Evolutionary conservation across 768 basidiomycete species (phyloP), one percentile per base, ranked within the genome.

Genomic region (Pleurotus cornucopiae): DNA sequence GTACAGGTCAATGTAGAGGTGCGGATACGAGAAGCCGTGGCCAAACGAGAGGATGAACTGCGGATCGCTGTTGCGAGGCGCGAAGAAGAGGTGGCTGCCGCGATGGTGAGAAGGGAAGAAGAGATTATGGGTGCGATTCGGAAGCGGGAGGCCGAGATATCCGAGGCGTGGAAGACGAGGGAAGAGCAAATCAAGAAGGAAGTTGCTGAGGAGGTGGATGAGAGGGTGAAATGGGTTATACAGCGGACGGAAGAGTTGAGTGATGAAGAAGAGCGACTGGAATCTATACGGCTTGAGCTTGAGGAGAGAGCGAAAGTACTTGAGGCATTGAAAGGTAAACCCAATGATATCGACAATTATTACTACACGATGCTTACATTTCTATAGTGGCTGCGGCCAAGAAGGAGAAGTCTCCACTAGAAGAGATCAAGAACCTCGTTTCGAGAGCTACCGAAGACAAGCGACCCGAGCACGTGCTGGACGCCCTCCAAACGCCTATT

Each of bases 371-470:
- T 11, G 30, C 30, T 34, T 34, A 34, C 2, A 34, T 4, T 34
- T 34, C 30, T 11, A 34, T 9, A 34, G 30, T 44, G 20, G 41
- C 25, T 61, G 0, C 57, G 76, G 81, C 72, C 46, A 74, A 76
- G 20, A 81, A 73, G 63, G 80, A 81, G 45, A 77, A 76, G 64
- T 78, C 76, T 6, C 88, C 88, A 4, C 69, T 91, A 3, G 88
- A 91, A 63, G 89, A 91, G 66, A 83, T 91, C 21, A 86, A 86
- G 71, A 89, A 88, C 60, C 66, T 87, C 20, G 75, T 86, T 5
- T 77, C 76, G 20, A 83, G 61, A 39, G 66, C 49, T 65, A 30
- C 67, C 58, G 44, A 46, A 6, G 54, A 46, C 23, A 16, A n/a
- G n/a, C 40, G 26, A 16, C 57, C 49, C 37, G 49, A 41, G 47